Percentiles rank a stretch among this genome's conserved stretches.
These are phyloP conservation scores for Lophiostoma macrostomum DNA, from an alignment of 495 filamentous ascomycete species.

Conservation along the genomic window DNA sequence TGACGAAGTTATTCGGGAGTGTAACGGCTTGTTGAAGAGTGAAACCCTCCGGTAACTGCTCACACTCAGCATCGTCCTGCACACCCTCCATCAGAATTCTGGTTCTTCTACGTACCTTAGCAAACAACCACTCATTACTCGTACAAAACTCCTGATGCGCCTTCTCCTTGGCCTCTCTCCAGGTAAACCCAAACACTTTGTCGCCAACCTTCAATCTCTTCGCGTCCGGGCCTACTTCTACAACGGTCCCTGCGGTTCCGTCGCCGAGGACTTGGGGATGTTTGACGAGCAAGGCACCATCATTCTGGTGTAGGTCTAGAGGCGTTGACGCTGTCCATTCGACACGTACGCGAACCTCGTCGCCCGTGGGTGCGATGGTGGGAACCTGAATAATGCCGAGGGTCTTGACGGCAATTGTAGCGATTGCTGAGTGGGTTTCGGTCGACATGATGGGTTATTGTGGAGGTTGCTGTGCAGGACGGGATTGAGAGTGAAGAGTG, in stretches of 20 bases:
- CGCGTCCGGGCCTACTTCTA: conserved; percentile 44
- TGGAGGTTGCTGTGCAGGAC: neutral
- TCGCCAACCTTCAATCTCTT: conserved; percentile 43
- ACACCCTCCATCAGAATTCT: neutral
- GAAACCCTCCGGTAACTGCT: conserved; percentile 41
- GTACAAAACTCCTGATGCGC: conserved; percentile 44
- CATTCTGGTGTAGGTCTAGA: conserved; percentile 54
- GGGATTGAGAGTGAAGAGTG: too few relatives aligned
- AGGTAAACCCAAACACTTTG: conserved; percentile 51
- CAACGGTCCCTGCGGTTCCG: conserved; percentile 46
- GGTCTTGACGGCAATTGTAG: conserved; percentile 16
- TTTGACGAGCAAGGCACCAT: conserved; percentile 48
- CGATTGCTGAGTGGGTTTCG: conserved; percentile 23
- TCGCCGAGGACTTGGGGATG: conserved; percentile 41
- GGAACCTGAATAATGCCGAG: conserved; percentile 17
- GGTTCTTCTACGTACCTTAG: conserved; percentile 18
- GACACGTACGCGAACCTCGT: conserved; percentile 25
- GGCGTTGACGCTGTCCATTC: conserved; percentile 54
- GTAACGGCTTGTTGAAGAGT: conserved; percentile 48
- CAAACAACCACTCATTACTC: conserved; percentile 14
- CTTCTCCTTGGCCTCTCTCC: conserved; percentile 39
- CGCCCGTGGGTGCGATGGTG: conserved; percentile 12
- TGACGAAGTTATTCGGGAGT: conserved; percentile 53
- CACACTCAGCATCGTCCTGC: conserved; percentile 24
- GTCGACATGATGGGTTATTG: conserved; percentile 13